Evolutionary conservation across 768 basidiomycete genomes (phyloP).

Genomic region (Rhizopogon rudus): DNA sequence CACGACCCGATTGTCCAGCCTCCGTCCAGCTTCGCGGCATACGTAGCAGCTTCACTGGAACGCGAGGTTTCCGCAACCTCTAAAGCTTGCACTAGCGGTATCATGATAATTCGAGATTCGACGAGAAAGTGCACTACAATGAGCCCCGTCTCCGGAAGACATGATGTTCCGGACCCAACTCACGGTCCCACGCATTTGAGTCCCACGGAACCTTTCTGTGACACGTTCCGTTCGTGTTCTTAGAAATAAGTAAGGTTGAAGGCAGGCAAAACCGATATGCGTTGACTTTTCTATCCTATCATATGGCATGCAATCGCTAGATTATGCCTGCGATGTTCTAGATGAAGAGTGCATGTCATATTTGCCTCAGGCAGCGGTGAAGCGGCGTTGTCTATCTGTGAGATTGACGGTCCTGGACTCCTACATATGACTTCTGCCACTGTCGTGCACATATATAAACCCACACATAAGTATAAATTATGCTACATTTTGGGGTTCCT

Average conservation of each 20-base stretch:
- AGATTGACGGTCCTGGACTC: neutral
- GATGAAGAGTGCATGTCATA: neutral
- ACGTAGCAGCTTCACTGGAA: neutral
- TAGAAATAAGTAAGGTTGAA: too few relatives aligned
- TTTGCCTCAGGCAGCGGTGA: neutral
- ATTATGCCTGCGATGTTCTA: neutral
- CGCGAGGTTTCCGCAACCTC: neutral
- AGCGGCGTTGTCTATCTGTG: too few relatives aligned
- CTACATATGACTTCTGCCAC: neutral
- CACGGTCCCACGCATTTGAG: too few relatives aligned
- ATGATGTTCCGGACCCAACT: too few relatives aligned
- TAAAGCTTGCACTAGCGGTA: neutral
- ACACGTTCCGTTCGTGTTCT: too few relatives aligned
- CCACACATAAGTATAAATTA: neutral
- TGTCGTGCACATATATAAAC: too few relatives aligned
- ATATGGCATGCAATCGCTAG: neutral
- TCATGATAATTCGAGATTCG: neutral
- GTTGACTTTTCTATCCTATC: neutral
- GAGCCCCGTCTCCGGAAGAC: too few relatives aligned
- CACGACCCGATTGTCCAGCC: slow-evolving; percentile 44
- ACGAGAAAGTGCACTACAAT: too few relatives aligned
- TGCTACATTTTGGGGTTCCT: neutral
- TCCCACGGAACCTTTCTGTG: too few relatives aligned
- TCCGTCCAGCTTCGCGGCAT: slow-evolving; percentile 29
- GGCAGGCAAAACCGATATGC: too few relatives aligned